Evolutionary conservation across 495 filamentous ascomycete species (phyloP), one percentile per base, ranked within the genome.

Genomic region (Copromyces sp.): DNA sequence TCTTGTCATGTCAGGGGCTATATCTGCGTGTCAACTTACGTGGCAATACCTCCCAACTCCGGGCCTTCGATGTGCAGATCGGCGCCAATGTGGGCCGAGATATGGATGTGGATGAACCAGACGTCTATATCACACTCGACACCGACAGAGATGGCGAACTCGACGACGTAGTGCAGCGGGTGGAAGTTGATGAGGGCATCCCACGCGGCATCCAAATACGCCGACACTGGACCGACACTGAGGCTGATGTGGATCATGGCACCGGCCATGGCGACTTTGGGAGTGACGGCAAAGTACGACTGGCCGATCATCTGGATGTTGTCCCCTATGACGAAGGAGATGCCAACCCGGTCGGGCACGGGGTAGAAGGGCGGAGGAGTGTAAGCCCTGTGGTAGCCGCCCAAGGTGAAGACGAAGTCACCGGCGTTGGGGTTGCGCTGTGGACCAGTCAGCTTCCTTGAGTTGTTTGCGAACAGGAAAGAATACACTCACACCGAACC

Each of bases 141-240:
- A 9, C 83, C 83, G 32, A 88, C 80, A 44, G 68, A 71, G n/a
- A 87, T 69, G 8, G 81, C 80, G 16, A 68, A 77, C 6, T 84
- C 80, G n/a, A 75, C 83, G 0, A 71, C 74, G 79, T 83, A 87
- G 73, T 77, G 70, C 77, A 89, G 86, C 1, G 87, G 86, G 35
- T 82, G 72, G 75, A 78, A 88, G 68, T 87, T 85, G 75, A 89
- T 83, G 3, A 88, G 76, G 74, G 85, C 82, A 74, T 88, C 83
- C 29, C 78, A 78, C 24, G 61, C 84, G 4, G 83, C 84, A 45
- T 85, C 80, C 68, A 87, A 84, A 53, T 59, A 83, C 3, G 86
- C 86, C 4, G 70, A 69, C 4, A 88, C 61, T 1, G 79, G 75
- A 0, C 83, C 82, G 0, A 77, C 68, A 6, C 39, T 38, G 16